Evolutionary conservation across 441 rosid species (phyloP).

Genomic region (Syzygium malaccense): DNA sequence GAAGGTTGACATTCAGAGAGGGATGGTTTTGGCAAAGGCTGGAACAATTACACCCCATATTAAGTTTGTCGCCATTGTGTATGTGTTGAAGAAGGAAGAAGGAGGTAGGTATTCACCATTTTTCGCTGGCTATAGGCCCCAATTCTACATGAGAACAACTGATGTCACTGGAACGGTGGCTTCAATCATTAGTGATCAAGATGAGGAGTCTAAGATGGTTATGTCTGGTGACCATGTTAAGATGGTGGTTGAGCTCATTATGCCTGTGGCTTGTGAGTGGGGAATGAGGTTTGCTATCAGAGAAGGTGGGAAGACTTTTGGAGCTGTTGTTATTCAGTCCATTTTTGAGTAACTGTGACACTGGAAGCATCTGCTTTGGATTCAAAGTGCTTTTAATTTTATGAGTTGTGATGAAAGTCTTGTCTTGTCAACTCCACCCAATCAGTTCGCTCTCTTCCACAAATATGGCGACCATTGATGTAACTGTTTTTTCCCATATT

Average conservation of each 20-base stretch:
- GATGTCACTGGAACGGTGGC: conserved; percentile 84
- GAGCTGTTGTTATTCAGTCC: conserved; percentile 89
- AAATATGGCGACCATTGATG: conserved; percentile 9
- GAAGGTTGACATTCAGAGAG: conserved; percentile 80
- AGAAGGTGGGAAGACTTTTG: conserved; percentile 98
- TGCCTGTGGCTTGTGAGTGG: conserved; percentile 96
- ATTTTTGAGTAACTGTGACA: conserved; percentile 45
- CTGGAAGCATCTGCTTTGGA: not conserved
- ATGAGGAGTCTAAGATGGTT: conserved; percentile 97
- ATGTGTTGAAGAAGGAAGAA: conserved; percentile 94
- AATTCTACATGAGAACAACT: conserved; percentile 93
- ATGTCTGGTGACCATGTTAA: conserved; percentile 96
- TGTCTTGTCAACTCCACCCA: conserved; percentile 28
- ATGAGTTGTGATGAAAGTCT: conserved; percentile 24
- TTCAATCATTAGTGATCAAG: conserved; percentile 77
- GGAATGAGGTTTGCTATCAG: conserved; percentile 99
- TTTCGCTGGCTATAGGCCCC: conserved; percentile 87
- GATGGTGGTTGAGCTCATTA: conserved; percentile 87
- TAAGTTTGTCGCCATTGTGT: conserved; percentile 63
- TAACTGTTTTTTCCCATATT: conserved; percentile 27
- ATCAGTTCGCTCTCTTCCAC: conserved; percentile 13
- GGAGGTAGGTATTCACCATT: conserved; percentile 87
- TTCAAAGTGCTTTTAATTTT: conserved; percentile 6
- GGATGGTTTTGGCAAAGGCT: conserved; percentile 89
- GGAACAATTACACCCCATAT: conserved; percentile 76